A percentile compares a stretch with the other conserved stretches of the same genome.
phyloP scores from a whole-genome alignment of 2,329 filamentous ascomycete genomes.

The Pestalotiopsis sp. region DNA sequence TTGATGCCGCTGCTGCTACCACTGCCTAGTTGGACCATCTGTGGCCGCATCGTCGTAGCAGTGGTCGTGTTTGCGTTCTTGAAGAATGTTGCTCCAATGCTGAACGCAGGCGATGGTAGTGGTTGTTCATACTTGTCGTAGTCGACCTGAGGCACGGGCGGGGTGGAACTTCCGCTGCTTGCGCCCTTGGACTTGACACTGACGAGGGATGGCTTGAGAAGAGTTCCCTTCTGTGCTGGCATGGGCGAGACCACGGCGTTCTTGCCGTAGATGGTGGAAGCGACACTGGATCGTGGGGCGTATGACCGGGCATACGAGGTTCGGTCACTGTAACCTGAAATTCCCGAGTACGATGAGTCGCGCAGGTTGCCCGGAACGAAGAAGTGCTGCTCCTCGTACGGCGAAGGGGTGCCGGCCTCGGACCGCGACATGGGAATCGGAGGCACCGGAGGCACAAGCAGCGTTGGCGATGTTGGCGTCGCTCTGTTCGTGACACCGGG shows the following conservation, averaged over 20 bases:
- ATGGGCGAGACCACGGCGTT: conserved; percentile 79
- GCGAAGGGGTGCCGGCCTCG: conserved; percentile 56
- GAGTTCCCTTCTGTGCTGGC: conserved; percentile 81
- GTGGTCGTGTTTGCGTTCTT: conserved; percentile 64
- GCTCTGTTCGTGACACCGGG: conserved; percentile 95
- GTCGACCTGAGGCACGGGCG: conserved; percentile 75
- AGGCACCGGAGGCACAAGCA: conserved; percentile 89
- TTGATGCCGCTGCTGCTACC: conserved; percentile 41
- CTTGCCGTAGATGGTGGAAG: conserved; percentile 92
- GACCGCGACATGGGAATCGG: conserved; percentile 77
- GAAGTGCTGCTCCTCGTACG: conserved; percentile 81
- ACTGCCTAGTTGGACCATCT: conserved; percentile 59
- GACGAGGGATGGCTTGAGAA: conserved; percentile 88
- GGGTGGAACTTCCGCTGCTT: conserved; percentile 57
- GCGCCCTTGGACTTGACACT: conserved; percentile 77
- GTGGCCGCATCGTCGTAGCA: conserved; percentile 58
- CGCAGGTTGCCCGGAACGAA: conserved; percentile 90
- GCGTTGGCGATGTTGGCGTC: conserved; percentile 76
- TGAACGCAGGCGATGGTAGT: conserved; percentile 57
- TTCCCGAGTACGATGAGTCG: conserved; percentile 86
- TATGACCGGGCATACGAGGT: conserved; percentile 64
- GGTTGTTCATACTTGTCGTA: conserved; percentile 56
- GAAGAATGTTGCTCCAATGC: conserved; percentile 69
- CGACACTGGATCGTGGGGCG: conserved; percentile 72
- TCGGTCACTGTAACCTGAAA: conserved; percentile 65